Evolutionary conservation across 208 protist genomes (phyloP).

Genomic region (Trypanosomatidae sp.): DNA sequence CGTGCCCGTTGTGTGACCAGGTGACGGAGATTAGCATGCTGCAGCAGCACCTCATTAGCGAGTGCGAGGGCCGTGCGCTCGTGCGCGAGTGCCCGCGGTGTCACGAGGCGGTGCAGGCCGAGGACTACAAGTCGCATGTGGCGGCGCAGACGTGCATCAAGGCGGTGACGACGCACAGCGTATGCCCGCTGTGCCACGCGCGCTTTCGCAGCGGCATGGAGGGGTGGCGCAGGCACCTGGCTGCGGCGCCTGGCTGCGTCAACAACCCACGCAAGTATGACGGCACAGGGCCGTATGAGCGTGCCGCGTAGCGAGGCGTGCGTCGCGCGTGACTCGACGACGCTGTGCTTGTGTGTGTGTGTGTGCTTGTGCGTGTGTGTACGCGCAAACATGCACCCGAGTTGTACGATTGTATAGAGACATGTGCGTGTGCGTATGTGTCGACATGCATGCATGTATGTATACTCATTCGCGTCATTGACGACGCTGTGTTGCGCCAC

Average conservation of each 20-base stretch:
- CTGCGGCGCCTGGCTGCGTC: constrained; percentile 56
- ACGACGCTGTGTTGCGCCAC: too few relatives aligned
- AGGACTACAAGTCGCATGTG: constrained; percentile 67
- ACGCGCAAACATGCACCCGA: too few relatives aligned
- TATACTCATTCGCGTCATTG: too few relatives aligned
- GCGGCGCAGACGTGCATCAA: constrained; percentile 51
- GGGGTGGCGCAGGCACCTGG: constrained; percentile 72
- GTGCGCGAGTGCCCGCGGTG: constrained; percentile 85
- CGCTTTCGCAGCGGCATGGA: constrained; percentile 45
- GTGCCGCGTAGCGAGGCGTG: neutral
- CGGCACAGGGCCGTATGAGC: constrained; percentile 26
- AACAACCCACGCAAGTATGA: constrained; percentile 83
- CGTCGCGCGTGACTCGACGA: too few relatives aligned
- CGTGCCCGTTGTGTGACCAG: constrained; percentile 84
- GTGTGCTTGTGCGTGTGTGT: too few relatives aligned
- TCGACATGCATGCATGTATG: too few relatives aligned
- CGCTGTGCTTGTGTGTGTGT: too few relatives aligned
- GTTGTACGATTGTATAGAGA: too few relatives aligned
- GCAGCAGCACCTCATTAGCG: constrained; percentile 77
- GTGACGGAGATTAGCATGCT: constrained; percentile 84
- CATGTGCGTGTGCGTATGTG: too few relatives aligned
- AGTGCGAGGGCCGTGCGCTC: constrained; percentile 58
- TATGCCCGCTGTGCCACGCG: constrained; percentile 80
- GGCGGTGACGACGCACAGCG: constrained; percentile 37
- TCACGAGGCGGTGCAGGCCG: constrained; percentile 65